These are phyloP conservation scores for Daedalea quercina DNA, from an alignment of 768 basidiomycete genomes.

Conservation along the genomic window DNA sequence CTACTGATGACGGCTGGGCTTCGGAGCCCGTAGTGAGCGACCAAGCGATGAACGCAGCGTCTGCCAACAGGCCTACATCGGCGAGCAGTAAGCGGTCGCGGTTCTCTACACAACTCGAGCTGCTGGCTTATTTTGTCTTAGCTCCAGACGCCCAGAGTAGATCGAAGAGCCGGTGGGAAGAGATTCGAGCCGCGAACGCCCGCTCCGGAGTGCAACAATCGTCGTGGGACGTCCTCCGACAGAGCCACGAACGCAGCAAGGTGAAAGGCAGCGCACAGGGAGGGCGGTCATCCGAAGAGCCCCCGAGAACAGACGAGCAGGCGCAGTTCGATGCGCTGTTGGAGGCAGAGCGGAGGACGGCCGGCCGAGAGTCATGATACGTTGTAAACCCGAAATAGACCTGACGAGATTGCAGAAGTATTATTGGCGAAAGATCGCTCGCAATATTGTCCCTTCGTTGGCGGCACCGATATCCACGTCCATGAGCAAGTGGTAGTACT, in stretches of 20 bases:
- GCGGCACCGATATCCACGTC: too few relatives aligned
- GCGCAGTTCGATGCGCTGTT: constrained; percentile 52
- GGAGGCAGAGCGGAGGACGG: constrained; percentile 45
- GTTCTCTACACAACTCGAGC: too few relatives aligned
- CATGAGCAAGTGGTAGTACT: too few relatives aligned
- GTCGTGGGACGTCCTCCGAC: constrained; percentile 64
- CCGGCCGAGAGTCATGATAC: constrained; percentile 3
- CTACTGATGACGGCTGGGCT: constrained; percentile 4
- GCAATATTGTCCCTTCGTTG: too few relatives aligned
- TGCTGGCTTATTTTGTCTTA: too few relatives aligned
- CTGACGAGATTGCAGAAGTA: too few relatives aligned
- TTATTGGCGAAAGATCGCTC: too few relatives aligned
- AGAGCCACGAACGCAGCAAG: constrained; percentile 41
- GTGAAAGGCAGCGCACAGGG: constrained; percentile 3
- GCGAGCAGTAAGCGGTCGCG: background rate
- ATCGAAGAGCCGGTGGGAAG: constrained; percentile 48
- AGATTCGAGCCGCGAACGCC: constrained; percentile 52
- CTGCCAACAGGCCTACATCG: background rate
- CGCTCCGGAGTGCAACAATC: constrained; percentile 35
- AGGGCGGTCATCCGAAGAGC: constrained; percentile 10
- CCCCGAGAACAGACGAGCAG: constrained; percentile 37
- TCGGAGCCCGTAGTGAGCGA: background rate
- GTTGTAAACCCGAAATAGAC: background rate
- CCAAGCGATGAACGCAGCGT: background rate
- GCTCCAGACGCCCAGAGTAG: background rate